Evolutionary conservation across 176 grass and related monocot species (phyloP).

Genomic region (Phyllostachys edulis): DNA sequence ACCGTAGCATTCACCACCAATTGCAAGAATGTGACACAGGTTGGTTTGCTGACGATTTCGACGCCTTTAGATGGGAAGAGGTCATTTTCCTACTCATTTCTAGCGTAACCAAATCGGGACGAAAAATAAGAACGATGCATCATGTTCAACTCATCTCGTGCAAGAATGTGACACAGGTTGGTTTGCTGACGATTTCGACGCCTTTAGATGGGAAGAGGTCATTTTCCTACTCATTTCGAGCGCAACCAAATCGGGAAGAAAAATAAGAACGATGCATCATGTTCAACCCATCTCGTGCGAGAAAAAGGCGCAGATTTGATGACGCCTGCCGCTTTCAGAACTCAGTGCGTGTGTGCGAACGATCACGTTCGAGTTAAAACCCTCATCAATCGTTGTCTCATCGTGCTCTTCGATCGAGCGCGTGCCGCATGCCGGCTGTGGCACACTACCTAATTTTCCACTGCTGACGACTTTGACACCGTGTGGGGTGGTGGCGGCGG

Average conservation of each 20-base stretch:
- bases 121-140: neutral
- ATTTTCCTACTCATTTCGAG: neutral
- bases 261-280: neutral
- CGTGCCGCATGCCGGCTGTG: neutral
- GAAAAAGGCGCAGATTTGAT: neutral
- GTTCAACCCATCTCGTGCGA: neutral
- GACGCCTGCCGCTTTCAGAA: neutral
- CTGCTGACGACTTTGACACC: neutral
- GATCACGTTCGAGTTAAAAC: neutral
- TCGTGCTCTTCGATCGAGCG: neutral
- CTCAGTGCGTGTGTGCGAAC: neutral
- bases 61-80: neutral
- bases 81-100: neutral
- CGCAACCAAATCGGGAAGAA: neutral
- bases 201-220: neutral
- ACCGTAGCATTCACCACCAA: neutral
- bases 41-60: neutral
- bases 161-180: neutral
- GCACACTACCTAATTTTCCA: constrained; percentile 31
- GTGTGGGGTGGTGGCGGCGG: neutral
- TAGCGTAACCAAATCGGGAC: neutral
- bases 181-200: neutral
- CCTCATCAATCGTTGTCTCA: neutral
- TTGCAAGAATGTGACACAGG: neutral
- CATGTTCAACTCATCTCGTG: neutral